Base-by-base conservation (phyloP, 768 basidiomycete species). In the Phaffia australis region DNA sequence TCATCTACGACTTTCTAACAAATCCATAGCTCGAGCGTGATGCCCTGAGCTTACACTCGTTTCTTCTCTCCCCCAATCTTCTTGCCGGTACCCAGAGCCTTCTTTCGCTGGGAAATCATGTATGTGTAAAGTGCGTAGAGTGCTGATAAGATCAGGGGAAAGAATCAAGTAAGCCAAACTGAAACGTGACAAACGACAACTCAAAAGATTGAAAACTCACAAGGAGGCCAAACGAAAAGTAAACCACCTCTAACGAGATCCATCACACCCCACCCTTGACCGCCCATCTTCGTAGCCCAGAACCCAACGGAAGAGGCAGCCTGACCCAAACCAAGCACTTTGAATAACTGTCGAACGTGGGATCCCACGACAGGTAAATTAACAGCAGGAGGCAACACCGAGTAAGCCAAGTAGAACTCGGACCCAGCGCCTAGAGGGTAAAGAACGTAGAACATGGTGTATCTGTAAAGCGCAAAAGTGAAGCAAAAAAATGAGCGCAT, bases 361-460 rank as follows among this genome's bases (percentile, higher is more conserved):
- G 29, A 55, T 0, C 64, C 67, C n/a, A 59, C 21, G 69, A 46
- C n/a, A 56, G 56, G 48, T 70, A 60, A 30, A 58, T 63, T 29
- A 66, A 70, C 47, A 72, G 55, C 54, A n/a, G 78, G 32, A 70
- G 88, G 87, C 42, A 95, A 81, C 5, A 89, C 87, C 1, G 85
- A 81, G 73, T 84, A 85, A 73, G 85, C 86, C 65, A 94, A 81
- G 74, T 86, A 83, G 0, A 91, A 92, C 77, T 99, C 95, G 27
- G 89, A 91, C 7, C 83, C 82, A 0, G 95, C 94, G 55, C 95
- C 95, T 27, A 91, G 75, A 5, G 89, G 92, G 78, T 99, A 98
- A n/a, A 97, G 82, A 56, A 91, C 69, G 76, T 87, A 94, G 77
- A 98, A 99, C 9, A 89, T 83, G 23, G 91, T 88, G 81, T 98